These are phyloP conservation scores for Pseudohalonectria lignicola DNA, from an alignment of 2,329 filamentous ascomycete genomes.

Conservation along the genomic window DNA sequence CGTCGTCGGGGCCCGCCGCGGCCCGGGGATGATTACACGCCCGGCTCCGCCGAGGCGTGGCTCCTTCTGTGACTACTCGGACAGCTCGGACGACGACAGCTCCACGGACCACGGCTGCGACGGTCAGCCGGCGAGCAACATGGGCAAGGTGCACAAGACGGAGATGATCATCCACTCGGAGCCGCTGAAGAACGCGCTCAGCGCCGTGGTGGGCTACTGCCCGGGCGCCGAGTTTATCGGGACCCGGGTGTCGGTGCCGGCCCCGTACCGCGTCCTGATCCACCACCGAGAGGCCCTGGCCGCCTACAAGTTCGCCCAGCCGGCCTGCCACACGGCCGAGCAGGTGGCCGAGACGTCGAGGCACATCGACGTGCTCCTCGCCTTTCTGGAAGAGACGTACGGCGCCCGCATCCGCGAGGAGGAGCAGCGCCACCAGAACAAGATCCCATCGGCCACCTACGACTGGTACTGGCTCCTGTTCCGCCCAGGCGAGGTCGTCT, in stretches of 20 bases:
- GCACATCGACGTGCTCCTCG: slow-evolving; percentile 33
- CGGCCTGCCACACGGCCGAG: slow-evolving; percentile 24
- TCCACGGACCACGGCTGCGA: slow-evolving; percentile 9
- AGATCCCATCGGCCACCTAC: slow-evolving; percentile 28
- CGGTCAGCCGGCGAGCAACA: slow-evolving; percentile 6
- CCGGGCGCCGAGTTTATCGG: slow-evolving; percentile 26
- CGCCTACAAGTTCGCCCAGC: slow-evolving; percentile 28
- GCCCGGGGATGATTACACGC: not conserved
- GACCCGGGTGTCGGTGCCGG: slow-evolving; percentile 24
- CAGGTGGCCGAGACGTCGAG: slow-evolving; percentile 26
- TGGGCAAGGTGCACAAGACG: slow-evolving; percentile 18
- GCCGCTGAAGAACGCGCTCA: slow-evolving; percentile 33
- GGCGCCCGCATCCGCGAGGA: slow-evolving; percentile 27
- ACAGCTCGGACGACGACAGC: slow-evolving; percentile 13
- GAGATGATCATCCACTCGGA: slow-evolving; percentile 32
- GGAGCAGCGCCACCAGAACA: slow-evolving; percentile 23
- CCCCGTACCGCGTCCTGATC: slow-evolving; percentile 35
- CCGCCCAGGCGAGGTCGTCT: slow-evolving; percentile 32
- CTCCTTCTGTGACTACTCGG: slow-evolving; percentile 12
- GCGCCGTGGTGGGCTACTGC: slow-evolving; percentile 36
- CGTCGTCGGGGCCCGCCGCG: slow-evolving; percentile 6
- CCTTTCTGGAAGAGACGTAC: slow-evolving; percentile 27
- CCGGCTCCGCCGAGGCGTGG: slow-evolving; percentile 6
- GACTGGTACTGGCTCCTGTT: slow-evolving; percentile 34
- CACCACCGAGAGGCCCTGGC: slow-evolving; percentile 32